Base-by-base conservation (phyloP, 2,329 filamentous ascomycete genomes). In the Penicillium sp. region DNA sequence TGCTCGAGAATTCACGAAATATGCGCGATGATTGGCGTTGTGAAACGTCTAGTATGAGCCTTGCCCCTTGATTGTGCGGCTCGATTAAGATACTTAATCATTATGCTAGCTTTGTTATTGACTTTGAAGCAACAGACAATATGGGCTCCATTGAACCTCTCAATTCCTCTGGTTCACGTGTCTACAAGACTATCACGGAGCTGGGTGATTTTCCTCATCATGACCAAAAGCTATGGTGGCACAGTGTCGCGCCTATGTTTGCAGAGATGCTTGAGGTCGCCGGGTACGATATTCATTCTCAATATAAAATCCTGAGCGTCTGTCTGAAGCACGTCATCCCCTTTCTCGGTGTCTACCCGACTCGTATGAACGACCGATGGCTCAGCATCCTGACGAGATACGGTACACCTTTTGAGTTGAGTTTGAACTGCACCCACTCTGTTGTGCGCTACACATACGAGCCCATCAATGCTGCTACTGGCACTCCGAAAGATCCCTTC, bases 331-430 rank as follows among this genome's bases (percentile, higher is more conserved):
- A 38, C 14, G 19, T 58, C 48, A 47, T 58, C 23, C 56, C 56
- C 3, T 26, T 38, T 7, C 35, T 58, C 10, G 56, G 56, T 26
- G 39, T 39, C 4, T 58, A 56, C 38, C 56, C 56, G 4, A 29
- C 36, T 18, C 39, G 29, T 6, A 41, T 26, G 14, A 42, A 39
- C 14, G 27, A 34, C 16, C 56, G 38, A 38, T 61, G 58, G 56
- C 39, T 54, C 40, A 57, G 56, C 23, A 38, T 46, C 32, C 29
- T 60, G 2, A 60, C 55, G 0, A 57, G 55, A 23, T 60, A 53
- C 18, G 59, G 59, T 19, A 47, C 48, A 9, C 55, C 59, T 1
- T 56, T 60, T 39, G 59, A 61, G 29, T 34, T 59, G 41, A 60
- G 57, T 27, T 44, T 60, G 18, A 61, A 61, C 29, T 60, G 50